Conservation (phyloP, 2,329 filamentous ascomycete species). For the Diaporthe capsici region DNA sequence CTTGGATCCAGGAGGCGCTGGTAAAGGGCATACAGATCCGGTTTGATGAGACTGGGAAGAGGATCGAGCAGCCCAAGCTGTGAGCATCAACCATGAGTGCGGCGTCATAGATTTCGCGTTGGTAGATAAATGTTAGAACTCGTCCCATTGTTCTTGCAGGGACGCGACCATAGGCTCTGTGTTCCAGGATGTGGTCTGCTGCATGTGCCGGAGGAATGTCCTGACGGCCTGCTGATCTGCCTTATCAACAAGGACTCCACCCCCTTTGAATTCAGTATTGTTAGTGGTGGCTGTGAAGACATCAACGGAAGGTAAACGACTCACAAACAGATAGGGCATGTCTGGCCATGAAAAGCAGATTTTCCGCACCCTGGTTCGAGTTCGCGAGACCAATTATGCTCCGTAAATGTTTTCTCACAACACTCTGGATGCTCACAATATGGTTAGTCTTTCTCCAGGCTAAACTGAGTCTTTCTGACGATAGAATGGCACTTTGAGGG, state of each 20-base stretch:
- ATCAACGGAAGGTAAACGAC: not conserved
- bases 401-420: not conserved
- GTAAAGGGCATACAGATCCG: slow-evolving; percentile 35
- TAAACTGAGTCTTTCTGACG: fast-evolving
- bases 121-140: not conserved
- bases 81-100: not conserved
- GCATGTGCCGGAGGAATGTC: slow-evolving; percentile 12
- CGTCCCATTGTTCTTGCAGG: slow-evolving; percentile 12
- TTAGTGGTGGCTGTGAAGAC: fast-evolving
- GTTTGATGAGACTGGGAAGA: slow-evolving; percentile 38
- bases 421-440: not conserved
- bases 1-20: slow-evolving; percentile 36
- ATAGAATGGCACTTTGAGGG: no score
- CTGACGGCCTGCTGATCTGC: slow-evolving; percentile 5
- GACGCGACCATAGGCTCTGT: slow-evolving; percentile 9
- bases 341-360: slow-evolving; percentile 14
- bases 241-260: not conserved
- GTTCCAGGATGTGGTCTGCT: slow-evolving; percentile 17
- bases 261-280: not conserved
- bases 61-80: slow-evolving; percentile 26
- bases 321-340: slow-evolving; percentile 18
- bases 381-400: slow-evolving; percentile 16
- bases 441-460: not conserved
- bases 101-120: not conserved
- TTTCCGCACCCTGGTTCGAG: not conserved